Percentiles rank a stretch among this genome's conserved stretches.
phyloP scores from a whole-genome alignment of 768 basidiomycete genomes.

The Chalciporus sphaerocephalus region DNA sequence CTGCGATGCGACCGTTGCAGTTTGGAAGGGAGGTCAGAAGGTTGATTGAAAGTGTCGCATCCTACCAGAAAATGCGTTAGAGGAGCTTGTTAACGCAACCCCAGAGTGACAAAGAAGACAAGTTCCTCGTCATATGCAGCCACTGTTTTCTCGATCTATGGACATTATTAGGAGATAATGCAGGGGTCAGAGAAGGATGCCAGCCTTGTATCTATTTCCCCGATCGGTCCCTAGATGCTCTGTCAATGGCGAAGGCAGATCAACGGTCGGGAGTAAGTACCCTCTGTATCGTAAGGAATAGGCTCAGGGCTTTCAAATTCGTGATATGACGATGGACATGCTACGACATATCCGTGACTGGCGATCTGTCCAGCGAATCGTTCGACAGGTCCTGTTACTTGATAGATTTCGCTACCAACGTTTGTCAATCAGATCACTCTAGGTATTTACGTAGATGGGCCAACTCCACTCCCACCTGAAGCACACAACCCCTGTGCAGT shows the following conservation, averaged over 20 bases:
- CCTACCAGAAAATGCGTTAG: slow-evolving; percentile 39
- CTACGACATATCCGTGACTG: slow-evolving; percentile 79
- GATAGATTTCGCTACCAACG: slow-evolving; percentile 79
- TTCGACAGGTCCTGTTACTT: slow-evolving; percentile 96
- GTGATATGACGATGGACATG: slow-evolving; percentile 83
- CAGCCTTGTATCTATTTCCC: slow-evolving; percentile 90
- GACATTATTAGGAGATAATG: slow-evolving; percentile 5
- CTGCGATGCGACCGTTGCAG: slow-evolving; percentile 89
- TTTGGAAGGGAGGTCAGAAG: slow-evolving; percentile 66
- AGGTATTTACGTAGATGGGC: not conserved
- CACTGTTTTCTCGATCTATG: slow-evolving; percentile 81
- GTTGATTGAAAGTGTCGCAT: slow-evolving; percentile 74
- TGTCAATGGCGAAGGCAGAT: not conserved
- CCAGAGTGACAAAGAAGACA: not conserved
- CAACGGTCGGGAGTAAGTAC: slow-evolving; percentile 31
- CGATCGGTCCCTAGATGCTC: slow-evolving; percentile 65
- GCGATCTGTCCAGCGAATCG: slow-evolving; percentile 86
- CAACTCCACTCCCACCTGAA: slow-evolving; percentile 53
- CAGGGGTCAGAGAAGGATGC: not conserved
- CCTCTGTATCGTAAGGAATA: slow-evolving; percentile 85
- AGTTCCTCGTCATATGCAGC: slow-evolving; percentile 83
- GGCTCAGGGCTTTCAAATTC: slow-evolving; percentile 89
- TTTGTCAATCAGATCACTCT: not conserved
- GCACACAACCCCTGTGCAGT: slow-evolving; percentile 61
- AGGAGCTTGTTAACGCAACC: not conserved